Conservation (phyloP, 1,284 basidiomycete species). For the Malassezia equina region DNA sequence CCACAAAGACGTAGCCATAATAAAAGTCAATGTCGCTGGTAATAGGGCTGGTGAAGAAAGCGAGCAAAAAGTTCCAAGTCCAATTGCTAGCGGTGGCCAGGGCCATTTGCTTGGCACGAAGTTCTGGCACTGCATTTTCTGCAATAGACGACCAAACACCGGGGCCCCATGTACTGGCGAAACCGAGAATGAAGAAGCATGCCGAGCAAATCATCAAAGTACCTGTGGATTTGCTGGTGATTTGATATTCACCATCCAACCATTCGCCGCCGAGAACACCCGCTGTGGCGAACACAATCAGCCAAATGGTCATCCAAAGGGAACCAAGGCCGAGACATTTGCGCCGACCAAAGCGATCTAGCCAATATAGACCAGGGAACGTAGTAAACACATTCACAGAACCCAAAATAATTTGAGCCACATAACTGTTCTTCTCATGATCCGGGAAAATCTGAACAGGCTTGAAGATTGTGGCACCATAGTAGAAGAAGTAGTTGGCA, state of each 20-base stretch:
- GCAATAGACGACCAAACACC: conserved; percentile 44
- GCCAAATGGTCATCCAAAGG: conserved; percentile 60
- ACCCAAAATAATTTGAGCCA: conserved; percentile 58
- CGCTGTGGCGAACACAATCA: conserved; percentile 66
- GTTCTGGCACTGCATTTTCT: conserved; percentile 66
- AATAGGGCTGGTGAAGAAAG: conserved; percentile 55
- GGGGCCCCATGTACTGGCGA: conserved; percentile 61
- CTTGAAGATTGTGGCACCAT: conserved; percentile 58
- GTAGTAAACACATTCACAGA: conserved; percentile 57
- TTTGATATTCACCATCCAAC: neutral
- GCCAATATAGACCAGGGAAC: conserved; percentile 55
- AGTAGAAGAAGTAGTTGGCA: conserved; percentile 51
- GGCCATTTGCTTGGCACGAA: conserved; percentile 65
- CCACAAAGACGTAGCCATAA: conserved; percentile 66
- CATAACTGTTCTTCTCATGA: conserved; percentile 52
- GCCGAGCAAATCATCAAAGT: conserved; percentile 66
- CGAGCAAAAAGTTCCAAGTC: conserved; percentile 63
- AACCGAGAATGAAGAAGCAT: conserved; percentile 67
- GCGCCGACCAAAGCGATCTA: conserved; percentile 56
- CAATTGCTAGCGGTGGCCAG: conserved; percentile 62
- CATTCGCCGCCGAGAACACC: conserved; percentile 59
- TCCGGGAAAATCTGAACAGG: conserved; percentile 54
- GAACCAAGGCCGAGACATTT: conserved; percentile 53
- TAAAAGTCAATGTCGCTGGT: conserved; percentile 50
- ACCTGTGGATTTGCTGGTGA: conserved; percentile 51